These are phyloP conservation scores for Fusarium buharicum DNA, from an alignment of 2,329 filamentous ascomycete genomes.

Conservation along the genomic window DNA sequence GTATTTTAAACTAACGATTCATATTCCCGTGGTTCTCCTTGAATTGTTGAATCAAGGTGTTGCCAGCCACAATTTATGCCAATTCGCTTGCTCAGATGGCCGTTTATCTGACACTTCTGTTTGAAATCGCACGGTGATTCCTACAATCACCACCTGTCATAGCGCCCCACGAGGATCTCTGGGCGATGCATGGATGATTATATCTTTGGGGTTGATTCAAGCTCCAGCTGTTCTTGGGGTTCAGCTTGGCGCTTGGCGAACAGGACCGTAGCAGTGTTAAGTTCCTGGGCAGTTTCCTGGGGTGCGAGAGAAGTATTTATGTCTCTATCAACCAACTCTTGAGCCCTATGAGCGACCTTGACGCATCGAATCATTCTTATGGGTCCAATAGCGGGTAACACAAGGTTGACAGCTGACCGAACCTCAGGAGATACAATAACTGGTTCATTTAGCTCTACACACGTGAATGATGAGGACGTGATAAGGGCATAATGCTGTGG, in stretches of 20 bases:
- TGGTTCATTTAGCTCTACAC: conserved; percentile 13
- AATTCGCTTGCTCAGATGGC: too few relatives aligned
- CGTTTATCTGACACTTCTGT: not conserved
- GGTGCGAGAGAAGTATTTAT: not conserved
- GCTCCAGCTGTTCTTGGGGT: conserved; percentile 1
- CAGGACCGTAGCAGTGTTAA: not conserved
- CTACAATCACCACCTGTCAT: not conserved
- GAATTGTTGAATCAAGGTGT: not conserved
- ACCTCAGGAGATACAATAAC: conserved; percentile 1
- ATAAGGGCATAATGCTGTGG: not conserved
- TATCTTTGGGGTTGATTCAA: not conserved
- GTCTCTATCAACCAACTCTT: not conserved
- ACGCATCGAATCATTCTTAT: not conserved
- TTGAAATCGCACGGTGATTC: not conserved
- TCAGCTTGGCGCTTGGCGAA: conserved; percentile 7
- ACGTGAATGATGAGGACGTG: not conserved
- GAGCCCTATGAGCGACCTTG: not conserved
- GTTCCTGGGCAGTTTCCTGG: conserved; percentile 4
- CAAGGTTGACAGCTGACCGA: conserved; percentile 20
- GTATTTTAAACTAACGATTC: not conserved
- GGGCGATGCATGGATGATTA: not conserved
- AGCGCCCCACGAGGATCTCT: not conserved
- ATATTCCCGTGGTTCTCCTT: not conserved
- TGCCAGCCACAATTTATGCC: not conserved
- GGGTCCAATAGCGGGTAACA: not conserved